phyloP scores from a whole-genome alignment of 164 flowering plant genomes.

The Annona squamosa region DNA sequence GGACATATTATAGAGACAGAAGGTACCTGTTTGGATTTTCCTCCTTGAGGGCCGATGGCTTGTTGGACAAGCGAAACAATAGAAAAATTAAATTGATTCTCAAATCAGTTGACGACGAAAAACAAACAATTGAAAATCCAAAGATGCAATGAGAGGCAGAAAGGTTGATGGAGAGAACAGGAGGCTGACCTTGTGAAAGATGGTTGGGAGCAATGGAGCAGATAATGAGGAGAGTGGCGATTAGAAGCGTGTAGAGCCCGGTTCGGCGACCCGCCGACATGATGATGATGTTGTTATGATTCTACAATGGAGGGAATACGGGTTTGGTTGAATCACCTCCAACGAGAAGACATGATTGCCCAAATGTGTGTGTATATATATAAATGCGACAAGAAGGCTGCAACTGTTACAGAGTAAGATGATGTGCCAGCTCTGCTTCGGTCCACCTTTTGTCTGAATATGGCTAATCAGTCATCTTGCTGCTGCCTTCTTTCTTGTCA shows the following conservation, averaged over 20 bases:
- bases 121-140: background rate
- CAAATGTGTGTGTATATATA: background rate
- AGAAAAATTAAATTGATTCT: background rate
- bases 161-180: background rate
- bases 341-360: slow-evolving; percentile 1
- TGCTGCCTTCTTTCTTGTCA: background rate
- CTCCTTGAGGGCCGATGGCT: background rate
- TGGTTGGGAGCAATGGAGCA: slow-evolving; percentile 16
- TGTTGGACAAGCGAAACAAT: background rate
- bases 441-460: background rate
- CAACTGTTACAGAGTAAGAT: background rate
- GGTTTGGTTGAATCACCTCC: slow-evolving; percentile 5
- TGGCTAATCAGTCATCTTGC: background rate
- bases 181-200: slow-evolving; percentile 17
- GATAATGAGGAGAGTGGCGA: slow-evolving; percentile 12
- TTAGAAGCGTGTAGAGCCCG: slow-evolving; percentile 3
- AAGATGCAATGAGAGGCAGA: background rate
- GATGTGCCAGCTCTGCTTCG: background rate
- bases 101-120: background rate
- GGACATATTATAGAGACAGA: no score
- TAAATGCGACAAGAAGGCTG: background rate
- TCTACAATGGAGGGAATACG: slow-evolving; percentile 5
- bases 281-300: slow-evolving; percentile 3
- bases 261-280: slow-evolving; percentile 12
- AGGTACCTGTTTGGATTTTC: background rate